These are phyloP conservation scores for Meredithiella fracta DNA, from an alignment of 2,329 filamentous ascomycete species.

Conservation along the genomic window DNA sequence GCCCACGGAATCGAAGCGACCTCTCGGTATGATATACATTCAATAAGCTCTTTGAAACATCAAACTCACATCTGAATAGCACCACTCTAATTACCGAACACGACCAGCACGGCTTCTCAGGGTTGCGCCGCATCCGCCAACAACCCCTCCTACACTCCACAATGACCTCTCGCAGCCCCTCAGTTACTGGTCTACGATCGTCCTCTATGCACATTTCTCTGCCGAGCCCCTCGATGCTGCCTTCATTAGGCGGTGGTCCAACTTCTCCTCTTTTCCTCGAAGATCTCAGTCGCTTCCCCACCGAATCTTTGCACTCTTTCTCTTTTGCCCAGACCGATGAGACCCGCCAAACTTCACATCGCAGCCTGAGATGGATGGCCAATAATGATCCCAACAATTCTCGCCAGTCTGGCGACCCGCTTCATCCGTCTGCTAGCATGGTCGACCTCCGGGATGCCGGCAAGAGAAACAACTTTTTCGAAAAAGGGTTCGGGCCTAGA, in stretches of 20 bases:
- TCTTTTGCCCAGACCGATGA: conserved; percentile 94
- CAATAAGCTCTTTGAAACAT: background rate
- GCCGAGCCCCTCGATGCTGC: conserved; percentile 33
- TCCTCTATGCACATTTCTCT: conserved; percentile 54
- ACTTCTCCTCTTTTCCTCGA: conserved; percentile 65
- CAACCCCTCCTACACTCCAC: conserved; percentile 55
- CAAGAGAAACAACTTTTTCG: conserved; percentile 2
- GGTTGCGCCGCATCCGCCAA: conserved; percentile 85
- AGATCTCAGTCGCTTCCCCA: conserved; percentile 81
- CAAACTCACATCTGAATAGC: conserved; percentile 28
- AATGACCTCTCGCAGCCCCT: conserved; percentile 42
- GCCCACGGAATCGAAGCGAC: conserved; percentile 8
- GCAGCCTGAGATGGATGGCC: conserved; percentile 53
- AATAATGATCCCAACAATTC: conserved; percentile 64
- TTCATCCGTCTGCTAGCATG: conserved; percentile 56
- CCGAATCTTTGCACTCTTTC: conserved; percentile 93
- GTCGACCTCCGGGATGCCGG: conserved; percentile 9
- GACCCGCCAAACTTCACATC: conserved; percentile 65
- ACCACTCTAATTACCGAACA: conserved; percentile 71
- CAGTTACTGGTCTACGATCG: conserved; percentile 44
- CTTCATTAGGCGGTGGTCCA: conserved; percentile 40
- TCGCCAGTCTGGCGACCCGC: conserved; percentile 65
- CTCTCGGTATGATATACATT: conserved; percentile 3
- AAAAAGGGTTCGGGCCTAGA: conserved; percentile 7
- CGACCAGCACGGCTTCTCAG: conserved; percentile 72